Evolutionary conservation across 1,284 basidiomycete species (phyloP), one percentile per base, ranked within the genome.

Genomic region (Takashimella tepidaria): DNA sequence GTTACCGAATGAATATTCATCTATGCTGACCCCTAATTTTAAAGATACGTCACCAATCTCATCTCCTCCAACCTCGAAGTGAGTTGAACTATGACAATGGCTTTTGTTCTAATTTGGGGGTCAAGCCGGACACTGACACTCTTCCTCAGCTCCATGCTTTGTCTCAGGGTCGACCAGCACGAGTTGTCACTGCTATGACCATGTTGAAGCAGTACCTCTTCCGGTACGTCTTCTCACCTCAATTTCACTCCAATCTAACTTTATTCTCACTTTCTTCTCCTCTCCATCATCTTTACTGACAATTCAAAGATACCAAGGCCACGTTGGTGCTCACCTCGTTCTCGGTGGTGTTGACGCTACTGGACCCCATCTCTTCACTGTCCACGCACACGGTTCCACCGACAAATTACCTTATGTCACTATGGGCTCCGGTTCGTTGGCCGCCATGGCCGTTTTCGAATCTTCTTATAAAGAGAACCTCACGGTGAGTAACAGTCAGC

Each of bases 341-440:
- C 83, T 99, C n/a, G 95, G 93, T 0, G 95, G 96, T 37, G 91
- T 96, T 25, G 96, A 99, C 75, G 72, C 83, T 3, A 92, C 90
- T 1, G 96, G 96, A 5, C 83, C 93, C 3, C 91, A 98, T 60
- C 84, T 98, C 6, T 98, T 97, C 79, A 98, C 95, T 11, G 87
- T 99, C 59, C 86, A 88, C 58, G 93, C 96, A 1, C 95, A 99
- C 76, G 96, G 96, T 6, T 95, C 91, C 16, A 98, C 96, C 0
- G 96, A 98, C 78, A 98, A 98, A 77, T 81, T 99, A 27, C 96
- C 96, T 0, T 99, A 97, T 68, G 95, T 98, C 26, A 98, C 96
- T 0, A 98, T 98, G 95, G 96, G 96, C 27, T 92, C 89, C 4
- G 96, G 96, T 57, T 88, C 84, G 66, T 80, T 98, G 47, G 96